Percentiles rank a stretch among this genome's conserved stretches.
Conservation (phyloP, 352 stramenopile species). For the Phytophthora idaei region DNA sequence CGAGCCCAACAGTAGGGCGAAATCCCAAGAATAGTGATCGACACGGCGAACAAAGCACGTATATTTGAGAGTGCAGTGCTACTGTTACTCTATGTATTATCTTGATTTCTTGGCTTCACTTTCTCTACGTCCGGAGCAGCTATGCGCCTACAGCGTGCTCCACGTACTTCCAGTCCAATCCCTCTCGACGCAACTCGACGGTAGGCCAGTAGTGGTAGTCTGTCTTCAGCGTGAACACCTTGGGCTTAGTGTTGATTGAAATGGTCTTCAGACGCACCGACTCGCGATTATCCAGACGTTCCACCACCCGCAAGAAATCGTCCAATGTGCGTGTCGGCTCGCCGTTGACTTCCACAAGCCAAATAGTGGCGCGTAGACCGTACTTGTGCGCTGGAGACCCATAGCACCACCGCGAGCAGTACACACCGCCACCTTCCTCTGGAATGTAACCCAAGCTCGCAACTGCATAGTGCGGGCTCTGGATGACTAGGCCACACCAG, state of each 20-base stretch:
- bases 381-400: slow-evolving; percentile 92
- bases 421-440: slow-evolving; percentile 84
- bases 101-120: slow-evolving; percentile 1
- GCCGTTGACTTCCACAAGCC: slow-evolving; percentile 92
- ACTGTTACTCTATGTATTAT: slow-evolving; percentile 20
- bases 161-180: slow-evolving; percentile 80
- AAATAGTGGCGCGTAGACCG: slow-evolving; percentile 88
- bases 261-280: slow-evolving; percentile 91
- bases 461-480: slow-evolving; percentile 88
- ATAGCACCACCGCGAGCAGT: slow-evolving; percentile 92
- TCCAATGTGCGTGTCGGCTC: slow-evolving; percentile 81
- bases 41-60: slow-evolving; percentile 1
- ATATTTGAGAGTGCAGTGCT: slow-evolving; percentile 15
- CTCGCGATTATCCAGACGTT: slow-evolving; percentile 78
- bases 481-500: slow-evolving; percentile 93
- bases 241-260: slow-evolving; percentile 90
- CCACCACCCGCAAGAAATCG: slow-evolving; percentile 85
- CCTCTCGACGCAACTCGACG: slow-evolving; percentile 73
- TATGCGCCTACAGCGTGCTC: slow-evolving; percentile 23
- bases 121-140: not conserved
- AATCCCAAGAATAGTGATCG: slow-evolving; percentile 23
- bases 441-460: slow-evolving; percentile 86
- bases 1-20: not conserved
- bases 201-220: slow-evolving; percentile 94
- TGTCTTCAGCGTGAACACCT: slow-evolving; percentile 91